These are phyloP conservation scores for Phytophthora europaea DNA, from an alignment of 352 stramenopile genomes.

Conservation along the genomic window DNA sequence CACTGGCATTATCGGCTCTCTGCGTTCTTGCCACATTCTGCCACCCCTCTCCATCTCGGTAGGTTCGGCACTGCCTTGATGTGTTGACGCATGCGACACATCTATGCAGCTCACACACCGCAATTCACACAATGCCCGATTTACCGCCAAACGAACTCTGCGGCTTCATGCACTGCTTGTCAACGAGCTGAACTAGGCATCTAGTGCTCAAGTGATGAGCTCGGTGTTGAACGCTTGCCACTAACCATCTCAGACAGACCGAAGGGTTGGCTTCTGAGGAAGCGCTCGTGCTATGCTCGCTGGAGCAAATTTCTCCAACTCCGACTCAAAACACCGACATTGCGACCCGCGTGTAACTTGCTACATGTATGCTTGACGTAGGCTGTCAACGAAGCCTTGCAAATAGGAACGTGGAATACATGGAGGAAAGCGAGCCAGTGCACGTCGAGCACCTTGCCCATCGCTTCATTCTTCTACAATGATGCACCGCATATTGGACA, in stretches of 20 bases:
- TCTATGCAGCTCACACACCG: neutral
- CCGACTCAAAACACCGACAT: neutral
- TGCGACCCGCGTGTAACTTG: neutral
- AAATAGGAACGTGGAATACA: neutral
- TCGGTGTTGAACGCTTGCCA: neutral
- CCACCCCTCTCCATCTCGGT: neutral
- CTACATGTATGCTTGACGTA: neutral
- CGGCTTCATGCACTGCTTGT: neutral
- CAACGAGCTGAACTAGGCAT: neutral
- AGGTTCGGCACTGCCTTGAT: neutral
- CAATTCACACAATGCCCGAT: neutral
- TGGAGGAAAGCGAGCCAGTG: slow-evolving; percentile 2
- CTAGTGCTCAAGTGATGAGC: neutral
- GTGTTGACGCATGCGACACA: slow-evolving; percentile 9
- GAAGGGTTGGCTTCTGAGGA: neutral
- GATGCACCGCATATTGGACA: no score
- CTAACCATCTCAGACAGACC: neutral
- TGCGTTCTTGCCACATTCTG: neutral
- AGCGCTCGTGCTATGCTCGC: neutral
- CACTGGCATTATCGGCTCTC: no score
- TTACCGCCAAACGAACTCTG: neutral
- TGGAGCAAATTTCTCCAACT: neutral
- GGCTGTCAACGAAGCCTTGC: neutral
- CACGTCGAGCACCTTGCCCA: neutral
- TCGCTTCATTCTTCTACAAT: neutral